These are phyloP conservation scores for Astragalus glycyphyllos DNA, from an alignment of 306 rosid genomes.

Conservation along the genomic window DNA sequence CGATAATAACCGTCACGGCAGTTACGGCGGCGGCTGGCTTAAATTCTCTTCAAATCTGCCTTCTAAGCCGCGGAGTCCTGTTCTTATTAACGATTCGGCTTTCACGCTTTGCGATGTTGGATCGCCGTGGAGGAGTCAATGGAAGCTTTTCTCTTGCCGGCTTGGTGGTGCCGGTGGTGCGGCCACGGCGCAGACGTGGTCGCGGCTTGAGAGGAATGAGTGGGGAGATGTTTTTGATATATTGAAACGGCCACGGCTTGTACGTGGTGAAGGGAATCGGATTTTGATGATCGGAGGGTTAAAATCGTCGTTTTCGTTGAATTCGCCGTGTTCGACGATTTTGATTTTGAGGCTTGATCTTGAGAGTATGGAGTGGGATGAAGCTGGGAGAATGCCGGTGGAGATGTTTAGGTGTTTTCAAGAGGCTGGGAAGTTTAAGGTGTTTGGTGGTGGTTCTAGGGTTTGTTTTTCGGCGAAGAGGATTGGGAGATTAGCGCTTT, in stretches of 20 bases:
- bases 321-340: slow-evolving; percentile 79
- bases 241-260: slow-evolving; percentile 76
- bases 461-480: slow-evolving; percentile 86
- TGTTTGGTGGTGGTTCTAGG: slow-evolving; percentile 72
- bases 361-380: slow-evolving; percentile 79
- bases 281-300: slow-evolving; percentile 86
- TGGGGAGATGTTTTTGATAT: slow-evolving; percentile 97
- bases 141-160: slow-evolving; percentile 76
- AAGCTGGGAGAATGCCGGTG: slow-evolving; percentile 82
- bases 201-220: slow-evolving; percentile 63
- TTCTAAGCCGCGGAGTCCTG: slow-evolving; percentile 87
- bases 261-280: slow-evolving; percentile 60
- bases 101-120: slow-evolving; percentile 90
- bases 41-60: slow-evolving; percentile 85
- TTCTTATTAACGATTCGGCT: slow-evolving; percentile 64
- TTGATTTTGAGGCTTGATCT: slow-evolving; percentile 73
- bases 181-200: slow-evolving; percentile 55
- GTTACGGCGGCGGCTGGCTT: slow-evolving; percentile 54
- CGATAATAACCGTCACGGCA: background rate
- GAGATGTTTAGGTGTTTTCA: slow-evolving; percentile 81
- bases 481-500: slow-evolving; percentile 69
- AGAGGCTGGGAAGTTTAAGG: slow-evolving; percentile 82
- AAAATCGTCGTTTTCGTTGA: slow-evolving; percentile 73
- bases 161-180: slow-evolving; percentile 24
- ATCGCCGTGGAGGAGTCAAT: slow-evolving; percentile 87